These are phyloP conservation scores for Bacidia rubella DNA, from an alignment of 495 filamentous ascomycete species.

Conservation along the genomic window DNA sequence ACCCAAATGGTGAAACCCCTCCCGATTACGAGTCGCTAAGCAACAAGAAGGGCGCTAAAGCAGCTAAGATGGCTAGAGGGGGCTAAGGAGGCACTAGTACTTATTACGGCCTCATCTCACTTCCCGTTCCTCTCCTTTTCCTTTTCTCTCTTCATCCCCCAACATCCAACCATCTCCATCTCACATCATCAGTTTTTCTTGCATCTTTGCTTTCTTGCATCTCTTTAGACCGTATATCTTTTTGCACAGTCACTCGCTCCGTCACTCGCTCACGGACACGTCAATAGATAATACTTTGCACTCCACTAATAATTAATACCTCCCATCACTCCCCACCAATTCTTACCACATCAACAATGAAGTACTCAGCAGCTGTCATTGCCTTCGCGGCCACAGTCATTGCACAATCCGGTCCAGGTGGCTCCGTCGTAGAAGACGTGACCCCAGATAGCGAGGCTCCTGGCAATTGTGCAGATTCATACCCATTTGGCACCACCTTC, in stretches of 20 bases:
- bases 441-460: slow-evolving; percentile 14
- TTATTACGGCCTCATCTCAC: background rate
- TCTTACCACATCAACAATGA: slow-evolving; percentile 5
- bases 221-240: background rate
- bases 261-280: slow-evolving; percentile 2
- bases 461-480: slow-evolving; percentile 18
- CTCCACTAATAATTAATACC: background rate
- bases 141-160: background rate
- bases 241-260: slow-evolving; percentile 3
- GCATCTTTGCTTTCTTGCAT: background rate
- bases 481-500: background rate
- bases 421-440: slow-evolving; percentile 28
- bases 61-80: background rate
- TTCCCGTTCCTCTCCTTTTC: slow-evolving; percentile 1
- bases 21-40: background rate
- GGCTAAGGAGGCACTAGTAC: background rate
- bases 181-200: background rate
- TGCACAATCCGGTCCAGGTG: slow-evolving; percentile 17
- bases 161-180: background rate
- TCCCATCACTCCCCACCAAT: background rate
- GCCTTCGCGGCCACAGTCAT: slow-evolving; percentile 12
- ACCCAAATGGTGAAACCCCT: background rate
- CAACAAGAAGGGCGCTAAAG: background rate
- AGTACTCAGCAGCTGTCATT: slow-evolving; percentile 9
- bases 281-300: background rate